A percentile compares a stretch with the other conserved stretches of the same genome.
These are phyloP conservation scores for Tetrapyrgos nigripes DNA, from an alignment of 1,284 basidiomycete species.

Conservation along the genomic window DNA sequence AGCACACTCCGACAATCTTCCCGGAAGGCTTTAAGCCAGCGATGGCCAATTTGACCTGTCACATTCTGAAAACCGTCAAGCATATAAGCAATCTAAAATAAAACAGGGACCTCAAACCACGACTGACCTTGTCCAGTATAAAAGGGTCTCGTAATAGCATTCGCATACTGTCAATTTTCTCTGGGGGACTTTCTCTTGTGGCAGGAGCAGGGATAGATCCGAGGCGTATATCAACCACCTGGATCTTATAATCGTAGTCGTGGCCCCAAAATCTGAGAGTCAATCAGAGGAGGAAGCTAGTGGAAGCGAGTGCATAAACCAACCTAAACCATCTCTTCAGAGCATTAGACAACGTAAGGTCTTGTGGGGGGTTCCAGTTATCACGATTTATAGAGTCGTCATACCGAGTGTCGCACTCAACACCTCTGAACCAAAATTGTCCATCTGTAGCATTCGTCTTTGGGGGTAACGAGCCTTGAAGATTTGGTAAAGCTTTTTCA, in stretches of 20 bases:
- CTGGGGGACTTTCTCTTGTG: neutral
- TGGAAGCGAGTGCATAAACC: constrained; percentile 16
- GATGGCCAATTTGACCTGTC: neutral
- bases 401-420: constrained; percentile 47
- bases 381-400: constrained; percentile 7
- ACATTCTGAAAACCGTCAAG: neutral
- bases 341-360: constrained; percentile 32
- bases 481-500: constrained; percentile 55
- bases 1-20: neutral
- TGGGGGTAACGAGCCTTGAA: constrained; percentile 41
- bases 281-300: constrained; percentile 3
- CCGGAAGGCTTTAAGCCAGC: neutral
- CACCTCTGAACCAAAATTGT: constrained; percentile 12
- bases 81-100: neutral
- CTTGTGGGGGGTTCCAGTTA: constrained; percentile 29
- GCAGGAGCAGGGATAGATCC: neutral
- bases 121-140: neutral
- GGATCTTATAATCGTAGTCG: constrained; percentile 39
- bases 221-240: constrained; percentile 42
- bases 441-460: neutral
- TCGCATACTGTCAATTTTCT: too few species aligned
- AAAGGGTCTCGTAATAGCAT: constrained; percentile 4
- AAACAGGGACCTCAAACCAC: neutral
- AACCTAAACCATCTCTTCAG: constrained; percentile 56
- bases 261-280: constrained; percentile 50